Base-by-base conservation (phyloP, 495 filamentous ascomycete genomes). In the Saxophila tyrrhenica region DNA sequence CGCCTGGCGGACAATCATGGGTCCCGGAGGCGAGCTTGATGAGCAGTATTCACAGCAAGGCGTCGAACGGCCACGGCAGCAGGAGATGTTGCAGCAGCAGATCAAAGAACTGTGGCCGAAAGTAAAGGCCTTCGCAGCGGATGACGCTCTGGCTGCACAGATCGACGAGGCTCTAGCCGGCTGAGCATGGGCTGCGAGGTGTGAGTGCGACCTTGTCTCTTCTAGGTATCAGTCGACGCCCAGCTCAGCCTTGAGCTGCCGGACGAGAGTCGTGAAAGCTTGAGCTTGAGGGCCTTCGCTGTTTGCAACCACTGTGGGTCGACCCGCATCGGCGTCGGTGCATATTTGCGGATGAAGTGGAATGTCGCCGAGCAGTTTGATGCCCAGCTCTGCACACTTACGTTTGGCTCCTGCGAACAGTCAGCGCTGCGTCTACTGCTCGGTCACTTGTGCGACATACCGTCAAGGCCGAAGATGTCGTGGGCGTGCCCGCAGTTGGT, bases 301-400 rank as follows among this genome's bases (percentile, higher is more conserved):
- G 62, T 95, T 87, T 3, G 85, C 76, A 17, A 95, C 89, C 17
- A 97, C 87, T 2, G 91, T 97, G 20, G 92, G 92, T 70, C 82
- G 86, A 2, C 92, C 92, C 17, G 78, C 70, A 70, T 95, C 89
- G 9, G 87, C 89, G 73, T 97, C 89, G 60, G 86, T 82, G 51
- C 88, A 95, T 11, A 98, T 90, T 44, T 72, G 76, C 19, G 84
- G 80, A 72, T 97, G 84, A 39, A 99, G 78, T 22, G 92, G 91
- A 41, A 99, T 81, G 71, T 96, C 87, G 1, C 87, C 92, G 3
- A 98, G 69, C 51, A 95, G 75, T 24, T 85, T 77, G 23, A 95
- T 78, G 0, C 75, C 81, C 16, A 85, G 67, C 48, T 86, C 75
- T 52, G 70, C 67, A 60, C 84, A 88, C 56, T 80, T 75, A 8